These are phyloP conservation scores for Talaromyces piceae DNA, from an alignment of 2,329 filamentous ascomycete species.

Conservation along the genomic window DNA sequence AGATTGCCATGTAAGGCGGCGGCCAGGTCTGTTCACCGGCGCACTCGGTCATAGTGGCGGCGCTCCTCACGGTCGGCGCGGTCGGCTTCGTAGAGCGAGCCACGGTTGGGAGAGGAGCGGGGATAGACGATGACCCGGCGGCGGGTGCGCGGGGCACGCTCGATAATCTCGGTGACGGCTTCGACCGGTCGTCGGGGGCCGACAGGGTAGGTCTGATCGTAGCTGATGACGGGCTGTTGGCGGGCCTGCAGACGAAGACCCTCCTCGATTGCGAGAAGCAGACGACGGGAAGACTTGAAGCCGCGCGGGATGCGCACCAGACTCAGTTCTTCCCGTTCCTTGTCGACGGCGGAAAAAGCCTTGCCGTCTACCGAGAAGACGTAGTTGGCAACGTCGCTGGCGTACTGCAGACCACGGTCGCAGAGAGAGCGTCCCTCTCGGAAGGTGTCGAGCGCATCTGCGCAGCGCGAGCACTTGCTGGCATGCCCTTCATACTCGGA, in stretches of 20 bases:
- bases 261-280: slow-evolving; percentile 37
- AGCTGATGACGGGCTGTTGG: slow-evolving; percentile 21
- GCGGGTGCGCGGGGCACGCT: slow-evolving; percentile 21
- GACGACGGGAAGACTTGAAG: slow-evolving; percentile 25
- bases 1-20: slow-evolving; percentile 18
- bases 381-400: slow-evolving; percentile 28
- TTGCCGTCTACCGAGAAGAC: slow-evolving; percentile 28
- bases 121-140: slow-evolving; percentile 30
- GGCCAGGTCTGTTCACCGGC: slow-evolving; percentile 19
- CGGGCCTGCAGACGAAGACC: slow-evolving; percentile 27
- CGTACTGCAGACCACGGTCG: slow-evolving; percentile 24
- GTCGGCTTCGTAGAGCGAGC: slow-evolving; percentile 30
- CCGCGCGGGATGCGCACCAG: slow-evolving; percentile 37
- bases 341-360: slow-evolving; percentile 37
- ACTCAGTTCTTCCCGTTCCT: slow-evolving; percentile 28
- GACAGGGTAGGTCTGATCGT: slow-evolving; percentile 27
- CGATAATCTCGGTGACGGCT: slow-evolving; percentile 21
- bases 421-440: slow-evolving; percentile 25
- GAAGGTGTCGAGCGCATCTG: slow-evolving; percentile 22
- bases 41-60: slow-evolving; percentile 20
- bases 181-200: slow-evolving; percentile 19
- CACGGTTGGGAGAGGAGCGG: slow-evolving; percentile 19
- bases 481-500: slow-evolving; percentile 27
- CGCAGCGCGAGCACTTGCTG: slow-evolving; percentile 25
- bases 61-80: slow-evolving; percentile 28